Base-by-base conservation (phyloP, 257 asterid genomes). In the Buddleja alternifolia region DNA sequence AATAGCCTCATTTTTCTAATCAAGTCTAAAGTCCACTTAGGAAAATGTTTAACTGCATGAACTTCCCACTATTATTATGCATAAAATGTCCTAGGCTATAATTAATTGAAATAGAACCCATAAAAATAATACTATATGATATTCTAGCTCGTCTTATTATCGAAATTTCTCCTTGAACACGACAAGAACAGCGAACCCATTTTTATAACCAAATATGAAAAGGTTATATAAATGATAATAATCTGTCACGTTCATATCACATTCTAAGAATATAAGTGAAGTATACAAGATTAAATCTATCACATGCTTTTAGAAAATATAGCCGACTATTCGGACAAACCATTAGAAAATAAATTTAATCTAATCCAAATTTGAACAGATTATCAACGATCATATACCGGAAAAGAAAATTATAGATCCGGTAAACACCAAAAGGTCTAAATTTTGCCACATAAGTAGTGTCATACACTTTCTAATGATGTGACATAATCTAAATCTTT, bases 281-380 rank as follows among this genome's bases (percentile, higher is more conserved):
- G 34, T 21, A n/a, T 58, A 14, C 47, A 48, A 46, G 42, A 34
- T 24, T 29, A 48, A 39, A 54, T 59, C 44, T 62, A 66, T 59
- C 44, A 42, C 69, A 66, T 50, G 41, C 15, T 1, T 20, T 44
- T 48, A 14, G 8, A 66, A 48, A 36, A 24, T 16, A 39, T 39
- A 58, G 56, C 78, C 67, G 73, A 73, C 72, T 25, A 42, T 39
- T 66, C 34, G 51, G 56, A 73, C 67, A 21, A 65, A 54, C 23
- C 36, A 70, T 20, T 48, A 48, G 15, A 20, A 12, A 6, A 50
- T 25, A 16, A 32, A 15, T 57, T 29, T 11, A 37, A 15, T 7
- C 32, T 34, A 57, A 57, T 57, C 23, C 32, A 29, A 12, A 29
- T 36, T 36, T 50, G 1, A 54, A 4, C 25, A 15, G 0, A 51